Conservation (phyloP, 2,329 filamentous ascomycete species). For the Cercospora berteroae region DNA sequence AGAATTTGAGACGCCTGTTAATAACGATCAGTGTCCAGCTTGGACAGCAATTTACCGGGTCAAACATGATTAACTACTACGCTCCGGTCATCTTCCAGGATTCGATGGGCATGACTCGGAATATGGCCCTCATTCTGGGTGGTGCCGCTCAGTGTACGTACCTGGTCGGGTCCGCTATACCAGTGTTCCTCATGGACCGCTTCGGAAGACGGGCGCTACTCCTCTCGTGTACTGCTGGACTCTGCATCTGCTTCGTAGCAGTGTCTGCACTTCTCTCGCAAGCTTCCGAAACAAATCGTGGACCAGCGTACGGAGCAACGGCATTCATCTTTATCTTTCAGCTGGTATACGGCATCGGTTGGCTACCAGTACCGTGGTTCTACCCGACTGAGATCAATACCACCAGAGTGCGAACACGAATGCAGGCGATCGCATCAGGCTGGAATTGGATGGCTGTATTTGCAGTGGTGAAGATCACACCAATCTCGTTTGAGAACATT, state of each 20-base stretch:
- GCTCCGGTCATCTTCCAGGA: constrained; percentile 44
- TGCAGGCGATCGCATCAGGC: constrained; percentile 2
- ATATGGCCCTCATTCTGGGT: constrained; percentile 45
- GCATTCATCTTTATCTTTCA: constrained; percentile 69
- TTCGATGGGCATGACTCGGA: constrained; percentile 51
- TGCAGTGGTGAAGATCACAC: constrained; percentile 31
- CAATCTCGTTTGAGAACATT: constrained; percentile 13
- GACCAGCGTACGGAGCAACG: constrained; percentile 48
- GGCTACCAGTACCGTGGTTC: constrained; percentile 36
- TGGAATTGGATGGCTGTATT: constrained; percentile 31
- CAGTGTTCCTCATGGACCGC: constrained; percentile 62
- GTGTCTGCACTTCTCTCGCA: constrained; percentile 43
- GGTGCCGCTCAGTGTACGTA: neutral
- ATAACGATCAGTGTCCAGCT: constrained; percentile 60
- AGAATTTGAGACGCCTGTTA: constrained; percentile 64
- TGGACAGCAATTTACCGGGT: constrained; percentile 61
- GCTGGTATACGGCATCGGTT: constrained; percentile 63
- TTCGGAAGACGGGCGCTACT: constrained; percentile 51
- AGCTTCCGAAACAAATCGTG: constrained; percentile 23
- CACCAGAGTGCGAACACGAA: constrained; percentile 3
- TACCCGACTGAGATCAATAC: constrained; percentile 41
- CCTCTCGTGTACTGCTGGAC: constrained; percentile 46
- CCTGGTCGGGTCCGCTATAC: neutral
- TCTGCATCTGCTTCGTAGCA: constrained; percentile 55
- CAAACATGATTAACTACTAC: constrained; percentile 49